Base-by-base conservation (phyloP, 140 eudicot species). In the Cichorium intybus region DNA sequence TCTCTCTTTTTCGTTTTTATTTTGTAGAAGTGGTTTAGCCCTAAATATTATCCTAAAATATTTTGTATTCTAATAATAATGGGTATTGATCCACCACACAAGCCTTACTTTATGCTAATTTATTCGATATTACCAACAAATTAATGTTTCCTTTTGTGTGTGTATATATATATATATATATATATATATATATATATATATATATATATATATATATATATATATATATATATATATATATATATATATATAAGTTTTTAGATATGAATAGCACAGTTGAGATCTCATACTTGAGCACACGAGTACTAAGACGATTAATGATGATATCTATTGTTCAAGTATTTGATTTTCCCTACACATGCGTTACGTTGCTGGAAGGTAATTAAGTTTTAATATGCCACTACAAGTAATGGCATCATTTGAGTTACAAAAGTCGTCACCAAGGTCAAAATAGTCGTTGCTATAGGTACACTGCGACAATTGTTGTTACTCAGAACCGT, bases 21-120 rank as follows among this genome's bases (percentile, higher is more conserved):
- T 16, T 26, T 9, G 15, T n/a, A 0, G 34, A 21, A 65, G 71
- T 65, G 71, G 71, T 51, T 50, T 50, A 51, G 71, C 34, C 35
- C 4, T 65, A 51, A 29, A 34, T 3, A 28, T 16, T 51, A n/a
- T 18, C 16, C 24, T 33, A 29, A 56, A 12, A 2, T 12, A 7
- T 56, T 7, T 16, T 6, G 22, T 3, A 6, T 51, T 14, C 24
- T 33, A 8, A 3, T 50, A 8, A 3, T 50, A 17, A 53, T 50
- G 49, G 16, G 34, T 46, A 46, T 46, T 50, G 43, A 23, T 53
- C 56, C 69, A 64, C 35, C 45, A 64, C 27, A 37, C 14, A 31
- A 21, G 47, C 49, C 58, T 48, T 64, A 48, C 59, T 64, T 64
- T 47, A 64, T 17, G 20, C 16, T 2, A 17, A 16, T 56, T 6